Evolutionary conservation across 2,329 filamentous ascomycete genomes (phyloP).

Genomic region (Ophiostoma himal-ulmi): DNA sequence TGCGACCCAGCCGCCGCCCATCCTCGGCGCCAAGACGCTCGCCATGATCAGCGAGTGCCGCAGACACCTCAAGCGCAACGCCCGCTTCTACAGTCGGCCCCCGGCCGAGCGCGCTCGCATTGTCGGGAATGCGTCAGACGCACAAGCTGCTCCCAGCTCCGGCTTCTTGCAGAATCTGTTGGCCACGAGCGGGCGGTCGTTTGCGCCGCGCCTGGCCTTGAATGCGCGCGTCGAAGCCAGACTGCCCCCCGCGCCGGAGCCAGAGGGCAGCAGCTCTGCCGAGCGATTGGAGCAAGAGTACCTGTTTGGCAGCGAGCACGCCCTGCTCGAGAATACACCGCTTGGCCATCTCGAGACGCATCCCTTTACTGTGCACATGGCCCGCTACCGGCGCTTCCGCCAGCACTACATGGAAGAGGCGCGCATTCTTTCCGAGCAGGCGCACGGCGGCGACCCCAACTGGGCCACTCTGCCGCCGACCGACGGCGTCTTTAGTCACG

Average conservation of each 20-base stretch:
- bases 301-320: background rate
- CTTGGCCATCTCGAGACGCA: slow-evolving; percentile 18
- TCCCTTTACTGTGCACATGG: slow-evolving; percentile 24
- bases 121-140: background rate
- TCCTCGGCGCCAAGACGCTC: slow-evolving; percentile 5
- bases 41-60: slow-evolving; percentile 12
- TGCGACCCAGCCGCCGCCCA: background rate
- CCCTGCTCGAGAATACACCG: background rate
- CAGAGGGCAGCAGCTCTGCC: background rate
- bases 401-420: slow-evolving; percentile 25
- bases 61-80: slow-evolving; percentile 6
- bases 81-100: background rate
- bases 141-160: background rate
- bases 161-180: slow-evolving; percentile 5
- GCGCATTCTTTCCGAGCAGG: slow-evolving; percentile 16
- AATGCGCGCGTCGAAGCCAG: background rate
- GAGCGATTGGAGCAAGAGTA: background rate
- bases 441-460: background rate
- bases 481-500: slow-evolving; percentile 18
- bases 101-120: background rate
- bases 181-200: slow-evolving; percentile 13
- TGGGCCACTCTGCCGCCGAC: slow-evolving; percentile 28
- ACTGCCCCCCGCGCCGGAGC: too few relatives aligned
- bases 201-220: slow-evolving; percentile 1
- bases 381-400: slow-evolving; percentile 22